Evolutionary conservation across 306 rosid species (phyloP).

Genomic region (Prunus mongolica): DNA sequence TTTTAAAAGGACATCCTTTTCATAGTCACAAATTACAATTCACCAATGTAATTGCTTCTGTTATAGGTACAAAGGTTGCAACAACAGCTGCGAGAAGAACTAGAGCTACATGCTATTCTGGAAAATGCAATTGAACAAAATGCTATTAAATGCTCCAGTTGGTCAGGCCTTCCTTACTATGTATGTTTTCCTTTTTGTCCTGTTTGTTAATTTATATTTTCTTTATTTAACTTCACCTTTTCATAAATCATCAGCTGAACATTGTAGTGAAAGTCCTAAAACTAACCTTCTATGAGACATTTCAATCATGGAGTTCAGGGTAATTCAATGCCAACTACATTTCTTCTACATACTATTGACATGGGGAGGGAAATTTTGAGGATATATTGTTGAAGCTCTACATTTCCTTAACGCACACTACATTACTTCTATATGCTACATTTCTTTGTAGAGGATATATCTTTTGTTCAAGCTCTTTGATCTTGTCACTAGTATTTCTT

Average conservation of each 20-base stretch:
- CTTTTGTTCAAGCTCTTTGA: too few species aligned
- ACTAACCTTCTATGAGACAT: neutral
- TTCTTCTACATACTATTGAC: neutral
- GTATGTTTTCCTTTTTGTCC: conserved; percentile 33
- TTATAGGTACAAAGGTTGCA: conserved; percentile 50
- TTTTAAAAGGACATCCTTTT: neutral
- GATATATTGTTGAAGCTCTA: too few species aligned
- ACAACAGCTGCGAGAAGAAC: conserved; percentile 50
- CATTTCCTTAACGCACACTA: too few species aligned
- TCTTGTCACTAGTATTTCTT: too few species aligned
- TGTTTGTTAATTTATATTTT: neutral
- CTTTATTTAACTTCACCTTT: neutral
- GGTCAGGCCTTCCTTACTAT: conserved; percentile 40
- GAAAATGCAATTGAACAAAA: conserved; percentile 47
- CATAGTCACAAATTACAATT: conserved; percentile 2
- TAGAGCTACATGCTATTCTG: conserved; percentile 50
- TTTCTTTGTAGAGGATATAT: too few species aligned
- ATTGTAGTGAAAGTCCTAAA: neutral
- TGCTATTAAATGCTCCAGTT: conserved; percentile 30
- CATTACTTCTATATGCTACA: too few species aligned
- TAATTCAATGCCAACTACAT: neutral
- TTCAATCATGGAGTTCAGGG: neutral
- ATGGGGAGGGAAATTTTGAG: neutral
- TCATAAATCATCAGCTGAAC: neutral
- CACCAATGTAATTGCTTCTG: conserved; percentile 21